A percentile compares a stretch with the other conserved stretches of the same genome.
Evolutionary conservation across 2,329 filamentous ascomycete species (phyloP).

Genomic region (Pseudogymnoascus sp.): DNA sequence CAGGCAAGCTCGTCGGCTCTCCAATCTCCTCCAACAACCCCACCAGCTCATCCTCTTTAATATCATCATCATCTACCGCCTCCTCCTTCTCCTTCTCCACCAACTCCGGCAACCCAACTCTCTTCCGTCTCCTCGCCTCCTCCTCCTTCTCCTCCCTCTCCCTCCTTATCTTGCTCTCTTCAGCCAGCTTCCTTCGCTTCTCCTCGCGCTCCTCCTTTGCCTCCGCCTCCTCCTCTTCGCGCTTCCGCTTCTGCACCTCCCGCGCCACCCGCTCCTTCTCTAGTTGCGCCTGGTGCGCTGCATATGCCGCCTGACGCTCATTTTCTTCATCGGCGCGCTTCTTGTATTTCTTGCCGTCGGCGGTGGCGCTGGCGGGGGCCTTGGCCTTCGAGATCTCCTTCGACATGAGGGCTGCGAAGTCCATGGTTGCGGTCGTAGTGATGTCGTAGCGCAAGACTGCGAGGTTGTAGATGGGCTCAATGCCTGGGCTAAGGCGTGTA

Average conservation of each 20-base stretch:
- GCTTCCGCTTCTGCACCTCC: constrained; percentile 71
- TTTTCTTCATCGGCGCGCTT: constrained; percentile 82
- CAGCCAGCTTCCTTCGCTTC: constrained; percentile 71
- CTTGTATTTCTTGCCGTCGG: constrained; percentile 61
- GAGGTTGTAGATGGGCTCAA: not conserved
- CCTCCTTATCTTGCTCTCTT: constrained; percentile 62
- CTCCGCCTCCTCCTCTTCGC: constrained; percentile 74
- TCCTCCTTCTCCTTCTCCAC: constrained; percentile 43
- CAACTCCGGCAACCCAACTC: constrained; percentile 72
- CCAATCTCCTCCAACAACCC: constrained; percentile 60
- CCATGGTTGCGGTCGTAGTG: constrained; percentile 51
- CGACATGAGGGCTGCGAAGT: constrained; percentile 90
- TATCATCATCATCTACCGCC: constrained; percentile 47
- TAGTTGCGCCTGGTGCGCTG: constrained; percentile 68
- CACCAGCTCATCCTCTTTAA: constrained; percentile 63
- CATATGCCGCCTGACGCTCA: constrained; percentile 69
- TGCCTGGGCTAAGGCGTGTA: not conserved
- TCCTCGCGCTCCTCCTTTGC: constrained; percentile 65
- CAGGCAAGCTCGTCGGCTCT: constrained; percentile 71
- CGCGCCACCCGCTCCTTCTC: constrained; percentile 64
- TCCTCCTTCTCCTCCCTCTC: constrained; percentile 68
- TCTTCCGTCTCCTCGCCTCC: constrained; percentile 63
- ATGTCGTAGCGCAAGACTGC: not conserved
- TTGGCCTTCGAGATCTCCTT: constrained; percentile 84
- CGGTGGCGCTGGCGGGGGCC: constrained; percentile 24